phyloP scores from a whole-genome alignment of 768 basidiomycete genomes.

The Boletus tylopilopsis region DNA sequence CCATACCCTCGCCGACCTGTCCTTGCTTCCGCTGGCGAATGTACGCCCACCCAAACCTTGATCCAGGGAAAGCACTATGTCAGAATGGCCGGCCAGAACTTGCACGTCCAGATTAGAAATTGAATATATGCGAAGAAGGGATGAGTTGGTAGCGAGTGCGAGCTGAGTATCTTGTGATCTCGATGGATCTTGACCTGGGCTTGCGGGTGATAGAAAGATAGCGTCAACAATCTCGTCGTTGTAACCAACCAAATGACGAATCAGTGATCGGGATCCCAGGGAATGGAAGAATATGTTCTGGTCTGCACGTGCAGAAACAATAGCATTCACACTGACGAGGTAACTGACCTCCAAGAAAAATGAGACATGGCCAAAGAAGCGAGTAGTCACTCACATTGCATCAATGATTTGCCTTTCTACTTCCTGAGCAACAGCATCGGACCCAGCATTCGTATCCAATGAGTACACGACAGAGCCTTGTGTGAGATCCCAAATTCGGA shows the following conservation, averaged over 20 bases:
- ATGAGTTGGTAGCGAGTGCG: conserved; percentile 97
- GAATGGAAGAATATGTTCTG: conserved; percentile 96
- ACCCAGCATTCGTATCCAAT: conserved; percentile 43
- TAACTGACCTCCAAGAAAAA: conserved; percentile 47
- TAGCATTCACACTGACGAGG: conserved; percentile 53
- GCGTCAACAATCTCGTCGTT: conserved; percentile 98
- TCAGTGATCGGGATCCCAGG: conserved; percentile 55
- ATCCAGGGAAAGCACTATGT: conserved; percentile 88
- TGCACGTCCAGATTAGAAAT: conserved; percentile 74
- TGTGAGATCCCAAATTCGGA: conserved; percentile 82
- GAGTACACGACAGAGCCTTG: conserved; percentile 61
- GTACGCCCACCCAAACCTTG: conserved; percentile 60
- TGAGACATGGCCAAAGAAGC: conserved; percentile 14
- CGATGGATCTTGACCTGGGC: conserved; percentile 21
- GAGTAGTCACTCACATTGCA: conserved; percentile 62
- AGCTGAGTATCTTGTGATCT: conserved; percentile 60
- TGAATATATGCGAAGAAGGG: conserved; percentile 88
- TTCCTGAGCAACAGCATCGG: conserved; percentile 47
- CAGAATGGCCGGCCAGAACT: conserved; percentile 82
- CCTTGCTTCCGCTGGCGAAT: conserved; percentile 91
- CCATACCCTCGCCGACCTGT: conserved; percentile 87
- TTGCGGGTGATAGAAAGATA: conserved; percentile 60
- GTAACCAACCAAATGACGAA: conserved; percentile 89
- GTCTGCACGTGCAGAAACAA: conserved; percentile 89
- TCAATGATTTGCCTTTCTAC: conserved; percentile 83